Evolutionary conservation across 31 red algal species (phyloP).

Genomic region (Pterothamnion heteromorphum): DNA sequence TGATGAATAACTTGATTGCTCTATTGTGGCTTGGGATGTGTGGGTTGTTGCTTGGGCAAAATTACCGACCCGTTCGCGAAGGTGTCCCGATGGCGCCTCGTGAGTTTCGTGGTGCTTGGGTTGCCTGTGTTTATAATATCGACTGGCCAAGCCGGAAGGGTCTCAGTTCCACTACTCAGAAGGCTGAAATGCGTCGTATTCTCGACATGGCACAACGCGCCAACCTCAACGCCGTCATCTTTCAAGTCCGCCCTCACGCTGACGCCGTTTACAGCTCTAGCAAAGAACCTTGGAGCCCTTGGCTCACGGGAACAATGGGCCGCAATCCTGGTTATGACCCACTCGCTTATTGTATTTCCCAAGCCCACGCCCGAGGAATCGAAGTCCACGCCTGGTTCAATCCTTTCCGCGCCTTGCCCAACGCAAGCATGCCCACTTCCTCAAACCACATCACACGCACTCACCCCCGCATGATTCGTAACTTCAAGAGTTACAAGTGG

Average conservation of each 20-base stretch:
- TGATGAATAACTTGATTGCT: too few relatives aligned
- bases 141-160: not conserved
- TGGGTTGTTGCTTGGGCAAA: too few relatives aligned
- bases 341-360: not conserved
- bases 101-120: not conserved
- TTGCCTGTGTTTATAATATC: slow-evolving; percentile 6
- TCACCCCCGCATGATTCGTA: not conserved
- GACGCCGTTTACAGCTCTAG: not conserved
- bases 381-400: slow-evolving; percentile 35
- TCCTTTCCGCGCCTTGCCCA: slow-evolving; percentile 2
- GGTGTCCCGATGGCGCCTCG: not conserved
- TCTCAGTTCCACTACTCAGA: not conserved
- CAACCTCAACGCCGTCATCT: slow-evolving; percentile 18
- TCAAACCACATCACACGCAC: not conserved
- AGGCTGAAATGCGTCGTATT: not conserved
- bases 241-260: not conserved
- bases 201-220: not conserved
- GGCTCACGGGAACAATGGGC: slow-evolving; percentile 25
- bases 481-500: not conserved
- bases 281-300: slow-evolving; percentile 4
- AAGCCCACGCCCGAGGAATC: not conserved
- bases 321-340: not conserved
- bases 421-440: not conserved
- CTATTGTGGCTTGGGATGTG: too few relatives aligned
- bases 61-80: not conserved